A percentile compares a stretch with the other conserved stretches of the same genome.
Evolutionary conservation across 1,284 basidiomycete species (phyloP).

Genomic region (Cryptococcus amylolentus): DNA sequence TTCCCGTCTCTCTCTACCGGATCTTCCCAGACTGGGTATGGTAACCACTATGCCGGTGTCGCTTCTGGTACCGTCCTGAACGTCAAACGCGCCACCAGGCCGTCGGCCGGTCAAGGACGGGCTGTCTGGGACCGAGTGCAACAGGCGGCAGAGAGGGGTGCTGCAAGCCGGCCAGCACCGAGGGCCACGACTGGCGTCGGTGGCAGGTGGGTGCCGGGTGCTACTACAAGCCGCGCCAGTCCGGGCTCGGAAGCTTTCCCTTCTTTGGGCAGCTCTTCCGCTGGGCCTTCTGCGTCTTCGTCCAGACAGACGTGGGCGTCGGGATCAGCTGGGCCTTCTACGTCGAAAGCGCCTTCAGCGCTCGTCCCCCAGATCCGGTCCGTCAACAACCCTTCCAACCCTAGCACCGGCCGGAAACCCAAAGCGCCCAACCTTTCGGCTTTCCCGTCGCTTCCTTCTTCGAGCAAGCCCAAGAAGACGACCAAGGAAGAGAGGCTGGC

Average conservation of each 20-base stretch:
- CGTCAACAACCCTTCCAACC: conserved; percentile 33
- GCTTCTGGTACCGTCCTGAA: conserved; percentile 75
- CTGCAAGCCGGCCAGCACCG: conserved; percentile 57
- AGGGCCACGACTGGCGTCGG: conserved; percentile 38
- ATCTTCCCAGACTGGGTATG: conserved; percentile 53
- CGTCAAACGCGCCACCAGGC: conserved; percentile 68
- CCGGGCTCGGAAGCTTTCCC: conserved; percentile 36
- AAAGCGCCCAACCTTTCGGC: conserved; percentile 53
- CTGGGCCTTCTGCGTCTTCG: conserved; percentile 5
- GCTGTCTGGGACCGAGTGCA: conserved; percentile 84
- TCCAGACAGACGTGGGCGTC: not conserved
- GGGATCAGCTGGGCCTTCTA: conserved; percentile 4
- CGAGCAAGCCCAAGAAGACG: conserved; percentile 39
- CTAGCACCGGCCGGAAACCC: conserved; percentile 12
- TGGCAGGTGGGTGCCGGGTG: conserved; percentile 54
- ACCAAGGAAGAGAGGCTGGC: conserved; percentile 37
- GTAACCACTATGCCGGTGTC: conserved; percentile 69
- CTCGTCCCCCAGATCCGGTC: conserved; percentile 38
- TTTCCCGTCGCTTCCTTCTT: conserved; percentile 67
- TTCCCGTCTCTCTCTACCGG: conserved; percentile 75
- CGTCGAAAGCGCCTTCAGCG: conserved; percentile 28
- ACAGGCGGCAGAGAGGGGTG: conserved; percentile 68
- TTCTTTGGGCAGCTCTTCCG: conserved; percentile 23
- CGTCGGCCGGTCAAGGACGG: conserved; percentile 50
- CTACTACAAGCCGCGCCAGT: conserved; percentile 55